Conservation (phyloP, 495 filamentous ascomycete genomes). For the Symbiotaphrina buchneri region DNA sequence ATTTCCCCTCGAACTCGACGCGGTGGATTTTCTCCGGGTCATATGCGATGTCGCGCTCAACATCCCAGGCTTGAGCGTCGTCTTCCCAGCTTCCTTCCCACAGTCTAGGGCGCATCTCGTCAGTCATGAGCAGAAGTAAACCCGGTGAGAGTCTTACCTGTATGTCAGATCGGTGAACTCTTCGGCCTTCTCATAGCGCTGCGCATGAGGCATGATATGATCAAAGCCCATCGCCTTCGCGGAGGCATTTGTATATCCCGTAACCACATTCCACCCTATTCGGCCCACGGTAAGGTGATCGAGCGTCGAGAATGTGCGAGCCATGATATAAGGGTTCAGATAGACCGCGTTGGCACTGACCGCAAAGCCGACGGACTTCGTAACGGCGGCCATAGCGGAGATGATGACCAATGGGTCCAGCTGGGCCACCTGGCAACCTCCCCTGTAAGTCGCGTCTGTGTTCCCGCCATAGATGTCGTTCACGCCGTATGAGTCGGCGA, state of each 20-base stretch:
- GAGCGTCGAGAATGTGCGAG: slow-evolving; percentile 36
- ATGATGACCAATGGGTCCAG: no score
- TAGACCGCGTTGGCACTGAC: slow-evolving; percentile 35
- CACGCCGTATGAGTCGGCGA: slow-evolving; percentile 37
- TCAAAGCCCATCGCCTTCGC: slow-evolving; percentile 34
- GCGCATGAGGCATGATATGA: slow-evolving; percentile 32
- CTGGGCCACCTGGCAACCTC: slow-evolving; percentile 34
- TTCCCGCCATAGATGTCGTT: slow-evolving; percentile 33
- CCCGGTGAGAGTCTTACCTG: slow-evolving; percentile 9
- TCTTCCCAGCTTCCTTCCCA: slow-evolving; percentile 39
- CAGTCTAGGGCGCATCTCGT: slow-evolving; percentile 14
- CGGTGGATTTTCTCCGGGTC: slow-evolving; percentile 30
- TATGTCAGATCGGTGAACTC: slow-evolving; percentile 36
- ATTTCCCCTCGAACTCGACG: slow-evolving; percentile 36
- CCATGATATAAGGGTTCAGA: slow-evolving; percentile 32
- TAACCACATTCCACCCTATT: slow-evolving; percentile 45
- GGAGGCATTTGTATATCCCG: slow-evolving; percentile 33
- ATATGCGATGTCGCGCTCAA: slow-evolving; percentile 24
- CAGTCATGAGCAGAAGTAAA: not conserved
- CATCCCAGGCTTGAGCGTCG: slow-evolving; percentile 25
- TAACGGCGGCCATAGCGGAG: slow-evolving; percentile 31
- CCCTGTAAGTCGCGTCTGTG: slow-evolving; percentile 23
- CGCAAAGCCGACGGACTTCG: slow-evolving; percentile 28
- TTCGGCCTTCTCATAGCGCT: slow-evolving; percentile 35
- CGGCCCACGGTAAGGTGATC: slow-evolving; percentile 37